Base-by-base conservation (phyloP, 768 basidiomycete genomes). In the Lentinula edodes region DNA sequence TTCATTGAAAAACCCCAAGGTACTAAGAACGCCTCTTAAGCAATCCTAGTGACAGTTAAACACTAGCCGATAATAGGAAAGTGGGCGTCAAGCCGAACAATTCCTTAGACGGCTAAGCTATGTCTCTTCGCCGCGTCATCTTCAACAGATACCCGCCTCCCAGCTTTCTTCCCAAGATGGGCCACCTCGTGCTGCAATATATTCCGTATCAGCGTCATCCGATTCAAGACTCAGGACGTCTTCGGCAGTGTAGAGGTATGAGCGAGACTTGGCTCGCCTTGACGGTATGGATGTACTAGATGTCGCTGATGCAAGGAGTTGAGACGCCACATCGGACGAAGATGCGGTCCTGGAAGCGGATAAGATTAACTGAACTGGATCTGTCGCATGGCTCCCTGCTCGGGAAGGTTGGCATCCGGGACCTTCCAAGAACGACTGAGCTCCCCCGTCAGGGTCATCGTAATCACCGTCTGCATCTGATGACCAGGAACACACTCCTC, bases 381-480 rank as follows among this genome's bases (percentile, higher is more conserved):
- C 68, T 64, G 73, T 66, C 60, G 62, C 57, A 39, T 65, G 64
- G 2, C 71, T 71, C 18, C 71, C 71, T 28, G 64, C 55, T 2
- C 6, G 48, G n/a, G 10, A 35, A 46, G 10, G 12, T 51, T 23
- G 58, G 6, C 6, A 62, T 6, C 60, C 42, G 6, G 69, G 69
- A 15, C 69, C 67, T 35, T 76, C 76, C n/a, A 75, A 62, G 1
- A 78, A 76, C 0, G 76, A 73, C 52, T 76, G 77, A 16, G 74
- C 70, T 46, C 78, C 77, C 9, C 72, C 66, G 38, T 80, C 78
- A 36, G 72, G 74, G 59, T 77, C 71, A 38, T 76, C 76, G 20
- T 63, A 61, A 38, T 66, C 63, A 23, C 63, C 67, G 13, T 65
- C 65, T 23, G 58, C 65, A 34, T 58, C 66, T 42, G 58, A n/a